Conservation (phyloP, 2,329 filamentous ascomycete species). For the Cryoendolithus antarcticus region DNA sequence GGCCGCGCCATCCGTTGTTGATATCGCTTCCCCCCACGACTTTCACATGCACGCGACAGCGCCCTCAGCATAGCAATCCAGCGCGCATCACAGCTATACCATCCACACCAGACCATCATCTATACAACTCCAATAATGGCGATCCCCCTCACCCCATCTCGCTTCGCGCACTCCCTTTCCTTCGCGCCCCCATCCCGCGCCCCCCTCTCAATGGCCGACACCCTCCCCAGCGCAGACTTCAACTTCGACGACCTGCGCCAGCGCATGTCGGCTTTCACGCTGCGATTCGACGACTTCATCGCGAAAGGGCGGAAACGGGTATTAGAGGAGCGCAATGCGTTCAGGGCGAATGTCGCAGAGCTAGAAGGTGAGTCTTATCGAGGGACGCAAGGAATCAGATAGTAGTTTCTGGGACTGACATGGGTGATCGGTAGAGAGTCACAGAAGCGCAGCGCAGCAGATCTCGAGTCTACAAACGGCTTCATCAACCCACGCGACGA, state of each 20-base stretch:
- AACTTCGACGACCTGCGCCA: conserved; percentile 92
- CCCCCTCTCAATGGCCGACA: conserved; percentile 55
- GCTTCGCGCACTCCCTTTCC: conserved; percentile 59
- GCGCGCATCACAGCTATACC: no score
- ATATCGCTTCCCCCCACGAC: no score
- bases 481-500: conserved; percentile 57
- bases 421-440: no score
- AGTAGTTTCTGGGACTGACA: background rate
- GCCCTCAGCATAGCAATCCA: no score
- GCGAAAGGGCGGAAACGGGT: conserved; percentile 82
- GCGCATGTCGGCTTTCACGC: conserved; percentile 86
- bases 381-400: no score
- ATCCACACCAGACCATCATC: background rate
- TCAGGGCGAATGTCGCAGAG: conserved; percentile 80
- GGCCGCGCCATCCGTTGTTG: no score
- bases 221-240: conserved; percentile 82
- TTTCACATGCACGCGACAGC: no score
- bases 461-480: conserved; percentile 39
- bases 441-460: no score
- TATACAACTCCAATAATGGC: conserved; percentile 15
- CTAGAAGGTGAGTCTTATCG: conserved; percentile 55
- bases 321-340: conserved; percentile 85
- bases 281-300: conserved; percentile 85
- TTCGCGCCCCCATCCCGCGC: conserved; percentile 41
- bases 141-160: conserved; percentile 31